Evolutionary conservation across 208 protist species (phyloP).

Genomic region (Leishmania mexicana): DNA sequence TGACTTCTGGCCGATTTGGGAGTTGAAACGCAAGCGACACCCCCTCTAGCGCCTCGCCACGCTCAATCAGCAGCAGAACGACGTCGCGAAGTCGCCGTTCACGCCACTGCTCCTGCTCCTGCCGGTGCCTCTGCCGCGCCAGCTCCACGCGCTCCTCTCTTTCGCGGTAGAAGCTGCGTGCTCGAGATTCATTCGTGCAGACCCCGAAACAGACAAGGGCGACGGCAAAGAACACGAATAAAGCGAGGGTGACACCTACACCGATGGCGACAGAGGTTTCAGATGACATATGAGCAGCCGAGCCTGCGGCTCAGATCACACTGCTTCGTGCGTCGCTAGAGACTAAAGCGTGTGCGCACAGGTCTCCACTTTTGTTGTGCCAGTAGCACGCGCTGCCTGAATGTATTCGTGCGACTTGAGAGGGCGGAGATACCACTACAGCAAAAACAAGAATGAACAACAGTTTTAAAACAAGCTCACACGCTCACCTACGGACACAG

Average conservation of each 20-base stretch:
- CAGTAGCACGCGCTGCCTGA: neutral
- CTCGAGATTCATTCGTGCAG: conserved; percentile 4
- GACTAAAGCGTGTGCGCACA: neutral
- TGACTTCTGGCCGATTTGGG: conserved; percentile 30
- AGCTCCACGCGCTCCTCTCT: conserved; percentile 25
- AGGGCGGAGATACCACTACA: neutral
- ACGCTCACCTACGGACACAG: neutral
- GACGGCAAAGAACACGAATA: conserved; percentile 6
- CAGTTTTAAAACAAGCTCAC: neutral
- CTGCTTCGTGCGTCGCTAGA: neutral
- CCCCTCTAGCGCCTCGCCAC: conserved; percentile 41
- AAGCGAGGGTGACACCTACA: conserved; percentile 23
- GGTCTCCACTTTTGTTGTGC: neutral
- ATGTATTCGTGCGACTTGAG: neutral
- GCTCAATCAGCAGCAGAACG: conserved; percentile 48
- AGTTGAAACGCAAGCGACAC: conserved; percentile 50
- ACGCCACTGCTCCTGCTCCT: conserved; percentile 48
- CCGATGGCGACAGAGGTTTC: conserved; percentile 1
- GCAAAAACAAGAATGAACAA: neutral
- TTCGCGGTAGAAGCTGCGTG: conserved; percentile 13
- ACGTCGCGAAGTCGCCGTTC: conserved; percentile 49
- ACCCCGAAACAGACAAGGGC: conserved; percentile 6
- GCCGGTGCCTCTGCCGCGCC: conserved; percentile 18
- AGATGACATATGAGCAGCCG: conserved; percentile 2
- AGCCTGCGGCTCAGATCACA: neutral